phyloP scores from a whole-genome alignment of 352 stramenopile species.

The Phytophthora parvispora region DNA sequence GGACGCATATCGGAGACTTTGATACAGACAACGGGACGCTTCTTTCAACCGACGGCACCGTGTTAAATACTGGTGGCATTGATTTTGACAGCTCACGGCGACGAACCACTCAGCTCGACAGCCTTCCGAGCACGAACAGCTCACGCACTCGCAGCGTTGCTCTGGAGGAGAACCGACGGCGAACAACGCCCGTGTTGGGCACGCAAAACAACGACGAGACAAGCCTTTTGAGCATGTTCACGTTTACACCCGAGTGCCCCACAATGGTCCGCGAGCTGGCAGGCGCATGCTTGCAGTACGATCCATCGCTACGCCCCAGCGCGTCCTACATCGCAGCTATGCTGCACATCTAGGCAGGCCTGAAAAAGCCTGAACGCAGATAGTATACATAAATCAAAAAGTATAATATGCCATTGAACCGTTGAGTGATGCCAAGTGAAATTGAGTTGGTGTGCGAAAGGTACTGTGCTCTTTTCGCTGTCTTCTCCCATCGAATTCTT shows the following conservation, averaged over 20 bases:
- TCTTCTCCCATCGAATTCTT: constrained; percentile 32
- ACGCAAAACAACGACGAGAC: constrained; percentile 39
- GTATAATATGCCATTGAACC: constrained; percentile 34
- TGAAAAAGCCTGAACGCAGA: constrained; percentile 8
- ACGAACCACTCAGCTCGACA: constrained; percentile 43
- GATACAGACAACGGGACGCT: constrained; percentile 39
- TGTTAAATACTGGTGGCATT: constrained; percentile 20
- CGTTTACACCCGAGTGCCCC: constrained; percentile 77
- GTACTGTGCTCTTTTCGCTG: constrained; percentile 5
- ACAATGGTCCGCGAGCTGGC: constrained; percentile 66
- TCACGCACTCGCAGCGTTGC: constrained; percentile 23
- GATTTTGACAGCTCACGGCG: constrained; percentile 32
- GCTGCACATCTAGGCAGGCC: constrained; percentile 50
- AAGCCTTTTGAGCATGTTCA: constrained; percentile 68
- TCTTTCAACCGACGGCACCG: constrained; percentile 38
- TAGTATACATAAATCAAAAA: constrained; percentile 34
- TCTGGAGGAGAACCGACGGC: constrained; percentile 36
- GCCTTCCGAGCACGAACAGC: constrained; percentile 24
- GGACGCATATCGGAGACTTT: constrained; percentile 45
- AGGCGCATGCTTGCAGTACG: constrained; percentile 71
- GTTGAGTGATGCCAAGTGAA: background rate
- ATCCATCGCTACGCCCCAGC: constrained; percentile 76
- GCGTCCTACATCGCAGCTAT: constrained; percentile 83
- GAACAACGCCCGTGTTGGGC: constrained; percentile 39
- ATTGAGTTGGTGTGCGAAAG: constrained; percentile 11